These are phyloP conservation scores for Tolypocladium pustulatum DNA, from an alignment of 2,329 filamentous ascomycete species.

Conservation along the genomic window DNA sequence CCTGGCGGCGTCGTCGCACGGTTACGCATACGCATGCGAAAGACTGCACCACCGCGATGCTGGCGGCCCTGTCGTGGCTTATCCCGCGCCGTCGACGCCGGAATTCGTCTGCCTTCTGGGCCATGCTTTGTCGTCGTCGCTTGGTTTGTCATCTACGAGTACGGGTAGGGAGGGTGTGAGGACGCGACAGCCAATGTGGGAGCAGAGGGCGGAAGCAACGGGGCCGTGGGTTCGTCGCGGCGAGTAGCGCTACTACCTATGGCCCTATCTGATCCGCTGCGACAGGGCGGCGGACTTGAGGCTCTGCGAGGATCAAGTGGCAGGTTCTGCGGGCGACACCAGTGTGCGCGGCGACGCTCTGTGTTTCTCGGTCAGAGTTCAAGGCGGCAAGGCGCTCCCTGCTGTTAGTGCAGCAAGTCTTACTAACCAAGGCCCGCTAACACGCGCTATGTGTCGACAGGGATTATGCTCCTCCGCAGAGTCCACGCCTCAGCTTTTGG, in stretches of 20 bases:
- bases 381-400: background rate
- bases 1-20: background rate
- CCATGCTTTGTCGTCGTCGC: background rate
- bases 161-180: background rate
- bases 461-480: constrained; percentile 7
- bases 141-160: background rate
- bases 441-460: constrained; percentile 1
- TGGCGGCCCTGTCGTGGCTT: background rate
- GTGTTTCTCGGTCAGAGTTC: background rate
- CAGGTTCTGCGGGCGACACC: background rate
- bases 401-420: background rate
- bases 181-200: background rate
- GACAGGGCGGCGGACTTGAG: background rate
- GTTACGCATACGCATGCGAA: background rate
- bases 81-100: background rate
- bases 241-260: background rate
- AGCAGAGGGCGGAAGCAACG: background rate
- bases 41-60: background rate
- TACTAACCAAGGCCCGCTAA: background rate
- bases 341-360: background rate
- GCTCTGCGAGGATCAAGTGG: background rate
- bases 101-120: background rate
- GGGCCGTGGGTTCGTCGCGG: background rate
- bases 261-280: background rate
- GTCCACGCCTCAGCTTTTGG: constrained; percentile 6